A percentile compares a stretch with the other conserved stretches of the same genome.
Conservation (phyloP, 2,329 filamentous ascomycete species). For the Alternaria gansuensis region DNA sequence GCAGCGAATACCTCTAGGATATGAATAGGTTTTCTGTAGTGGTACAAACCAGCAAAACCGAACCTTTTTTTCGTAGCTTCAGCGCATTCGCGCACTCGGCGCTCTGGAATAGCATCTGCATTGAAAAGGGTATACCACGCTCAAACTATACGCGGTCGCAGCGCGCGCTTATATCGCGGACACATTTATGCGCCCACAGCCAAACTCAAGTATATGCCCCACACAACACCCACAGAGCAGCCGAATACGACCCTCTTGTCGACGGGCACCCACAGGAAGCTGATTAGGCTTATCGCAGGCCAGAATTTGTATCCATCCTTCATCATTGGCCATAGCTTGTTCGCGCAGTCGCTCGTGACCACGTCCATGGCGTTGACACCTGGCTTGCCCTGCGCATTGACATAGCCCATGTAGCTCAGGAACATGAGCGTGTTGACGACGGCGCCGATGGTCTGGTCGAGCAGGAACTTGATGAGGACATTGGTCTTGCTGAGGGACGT, state of each 20-base stretch:
- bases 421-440: constrained; percentile 72
- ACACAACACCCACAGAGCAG: constrained; percentile 74
- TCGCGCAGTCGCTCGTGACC: constrained; percentile 37
- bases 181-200: constrained; percentile 50
- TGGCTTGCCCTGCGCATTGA: constrained; percentile 40
- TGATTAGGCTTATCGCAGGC: constrained; percentile 73
- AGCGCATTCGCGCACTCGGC: background rate
- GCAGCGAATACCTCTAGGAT: background rate
- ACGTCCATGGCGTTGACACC: constrained; percentile 49
- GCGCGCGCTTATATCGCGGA: background rate
- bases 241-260: constrained; percentile 75
- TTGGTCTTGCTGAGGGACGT: constrained; percentile 65
- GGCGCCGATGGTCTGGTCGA: constrained; percentile 75
- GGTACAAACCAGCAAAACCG: background rate
- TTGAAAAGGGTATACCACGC: background rate
- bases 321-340: constrained; percentile 66
- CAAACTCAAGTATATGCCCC: constrained; percentile 79
- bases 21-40: constrained; percentile 1
- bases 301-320: constrained; percentile 76
- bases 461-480: constrained; percentile 70
- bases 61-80: background rate
- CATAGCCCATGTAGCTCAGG: constrained; percentile 66
- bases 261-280: constrained; percentile 76
- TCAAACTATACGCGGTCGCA: background rate
- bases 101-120: too few relatives aligned